Evolutionary conservation across 257 asterid species (phyloP), one percentile per base, ranked within the genome.

Genomic region (Haberlea rhodopensis): DNA sequence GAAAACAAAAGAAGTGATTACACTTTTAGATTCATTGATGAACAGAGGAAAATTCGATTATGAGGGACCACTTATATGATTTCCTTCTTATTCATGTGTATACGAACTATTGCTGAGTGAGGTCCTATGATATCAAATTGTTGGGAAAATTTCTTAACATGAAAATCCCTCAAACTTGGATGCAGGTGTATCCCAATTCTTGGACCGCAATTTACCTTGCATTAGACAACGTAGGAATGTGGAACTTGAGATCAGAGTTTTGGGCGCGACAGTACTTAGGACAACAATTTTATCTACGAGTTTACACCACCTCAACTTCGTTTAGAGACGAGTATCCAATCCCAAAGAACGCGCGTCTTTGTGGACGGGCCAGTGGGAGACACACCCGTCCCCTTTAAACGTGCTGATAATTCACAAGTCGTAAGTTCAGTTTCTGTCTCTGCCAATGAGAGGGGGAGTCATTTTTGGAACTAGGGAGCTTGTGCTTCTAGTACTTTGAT

Each of bases 231-330:
- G 96, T 85, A 22, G 97, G 97, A 53, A 89, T 87, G 97, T 89
- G 97, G 97, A 81, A 89, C 79, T 52, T 89, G 76, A 83, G 97
- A 53, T 69, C 94, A 0, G 97, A 89, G 77, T 72, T 63, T 53
- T 89, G 97, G 97, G 97, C 89, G 8, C 72, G 97, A 52, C 97
- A 89, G 57, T 89, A 89, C 78, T 75, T 89, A 0, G 97, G 97
- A 58, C 97, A 89, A 54, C 97, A 89, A 69, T 65, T 87, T 20
- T 89, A 89, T 34, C 55, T 89, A 61, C 75, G 86, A 68, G 97
- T 89, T 51, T 89, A 75, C 72, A 89, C 97, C 9, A 0, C 81
- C 10, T 87, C 97, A 29, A 87, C 81, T 4, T 89, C 97, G 13
- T 46, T 87, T 49, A 81, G 97, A 68, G 97, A 89, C 57, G 97